phyloP scores from a whole-genome alignment of 1,284 basidiomycete genomes.

The Heterobasidion occidentale region DNA sequence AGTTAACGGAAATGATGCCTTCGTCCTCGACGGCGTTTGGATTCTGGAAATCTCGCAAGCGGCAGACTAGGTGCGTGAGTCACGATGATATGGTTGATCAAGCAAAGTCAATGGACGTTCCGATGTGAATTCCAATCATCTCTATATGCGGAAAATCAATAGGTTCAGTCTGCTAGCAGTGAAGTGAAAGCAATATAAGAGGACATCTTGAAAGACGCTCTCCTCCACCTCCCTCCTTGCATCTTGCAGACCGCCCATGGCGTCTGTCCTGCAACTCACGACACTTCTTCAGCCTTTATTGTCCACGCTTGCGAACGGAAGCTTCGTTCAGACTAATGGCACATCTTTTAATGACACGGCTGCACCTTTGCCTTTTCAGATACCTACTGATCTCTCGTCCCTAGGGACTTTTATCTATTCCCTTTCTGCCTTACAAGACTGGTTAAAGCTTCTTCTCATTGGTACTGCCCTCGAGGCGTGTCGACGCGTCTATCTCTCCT shows the following conservation, averaged over 20 bases:
- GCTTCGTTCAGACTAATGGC: background rate
- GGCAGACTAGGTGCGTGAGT: too few species aligned
- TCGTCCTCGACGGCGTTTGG: too few species aligned
- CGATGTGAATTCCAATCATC: too few species aligned
- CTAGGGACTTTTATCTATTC: conserved; percentile 32
- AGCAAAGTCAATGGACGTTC: too few species aligned
- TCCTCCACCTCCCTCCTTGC: background rate
- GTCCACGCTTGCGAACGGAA: background rate
- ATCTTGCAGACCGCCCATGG: background rate
- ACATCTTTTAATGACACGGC: background rate
- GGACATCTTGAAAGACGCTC: background rate
- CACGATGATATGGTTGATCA: too few species aligned
- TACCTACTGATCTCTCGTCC: conserved; percentile 20
- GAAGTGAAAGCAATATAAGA: background rate
- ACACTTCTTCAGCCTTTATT: background rate
- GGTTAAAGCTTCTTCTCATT: conserved; percentile 53
- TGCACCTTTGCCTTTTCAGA: background rate
- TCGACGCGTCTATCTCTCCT: conserved; percentile 33
- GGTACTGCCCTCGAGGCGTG: conserved; percentile 53
- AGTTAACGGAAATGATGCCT: too few species aligned
- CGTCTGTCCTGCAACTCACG: background rate
- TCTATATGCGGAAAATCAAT: too few species aligned
- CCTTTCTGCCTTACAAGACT: conserved; percentile 50
- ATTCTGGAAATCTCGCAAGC: too few species aligned
- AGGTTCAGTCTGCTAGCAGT: too few species aligned